Evolutionary conservation across 2,329 filamentous ascomycete genomes (phyloP).

Genomic region (Talaromyces marneffei): DNA sequence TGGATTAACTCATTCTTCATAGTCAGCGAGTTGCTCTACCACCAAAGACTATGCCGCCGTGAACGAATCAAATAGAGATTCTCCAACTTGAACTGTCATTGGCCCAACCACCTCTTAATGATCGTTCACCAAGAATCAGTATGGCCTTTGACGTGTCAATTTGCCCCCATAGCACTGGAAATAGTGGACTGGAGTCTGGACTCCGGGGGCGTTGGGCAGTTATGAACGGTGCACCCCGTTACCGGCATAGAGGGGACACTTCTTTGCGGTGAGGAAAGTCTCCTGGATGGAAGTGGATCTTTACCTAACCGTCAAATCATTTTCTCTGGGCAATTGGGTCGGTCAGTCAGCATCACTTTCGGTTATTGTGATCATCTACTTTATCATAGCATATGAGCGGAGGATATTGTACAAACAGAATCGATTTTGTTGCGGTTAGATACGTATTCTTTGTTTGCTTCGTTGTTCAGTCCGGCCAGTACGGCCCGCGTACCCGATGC

Average conservation of each 20-base stretch:
- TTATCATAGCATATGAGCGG: not conserved
- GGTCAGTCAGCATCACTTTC: not conserved
- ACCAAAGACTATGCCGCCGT: no score
- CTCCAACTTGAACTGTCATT: not conserved
- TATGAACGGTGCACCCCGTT: no score
- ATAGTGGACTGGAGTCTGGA: not conserved
- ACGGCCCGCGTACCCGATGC: slow-evolving; percentile 2
- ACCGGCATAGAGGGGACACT: not conserved
- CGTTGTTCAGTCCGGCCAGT: not conserved
- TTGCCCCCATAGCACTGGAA: not conserved
- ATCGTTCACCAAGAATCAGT: not conserved
- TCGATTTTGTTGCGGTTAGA: no score
- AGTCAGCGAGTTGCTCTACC: not conserved
- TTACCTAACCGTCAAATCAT: not conserved
- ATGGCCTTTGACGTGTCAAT: not conserved
- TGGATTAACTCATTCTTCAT: not conserved
- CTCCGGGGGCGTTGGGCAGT: not conserved
- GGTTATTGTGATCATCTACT: not conserved
- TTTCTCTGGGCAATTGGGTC: not conserved
- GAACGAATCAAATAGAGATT: not conserved
- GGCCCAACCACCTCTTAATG: not conserved
- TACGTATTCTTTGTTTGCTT: not conserved
- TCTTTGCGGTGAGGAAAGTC: not conserved
- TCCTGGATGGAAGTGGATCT: not conserved
- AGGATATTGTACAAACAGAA: not conserved